Conservation (phyloP, 1,139 yeast species). For the Saccharomyces hybrid region DNA sequence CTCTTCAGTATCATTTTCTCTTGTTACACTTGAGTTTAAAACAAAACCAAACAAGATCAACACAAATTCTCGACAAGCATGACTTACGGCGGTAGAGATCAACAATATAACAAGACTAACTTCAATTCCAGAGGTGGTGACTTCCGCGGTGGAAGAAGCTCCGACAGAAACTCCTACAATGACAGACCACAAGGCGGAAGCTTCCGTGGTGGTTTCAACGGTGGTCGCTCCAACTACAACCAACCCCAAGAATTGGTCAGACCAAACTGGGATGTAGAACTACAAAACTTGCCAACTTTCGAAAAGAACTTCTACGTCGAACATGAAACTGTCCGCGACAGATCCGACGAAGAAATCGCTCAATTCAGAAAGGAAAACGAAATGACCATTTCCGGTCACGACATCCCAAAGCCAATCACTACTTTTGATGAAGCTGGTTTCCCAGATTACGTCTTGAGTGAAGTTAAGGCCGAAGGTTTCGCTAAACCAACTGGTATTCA, state of each 20-base stretch:
- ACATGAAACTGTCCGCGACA: conserved; percentile 64
- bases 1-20: neutral
- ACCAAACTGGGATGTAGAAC: conserved; percentile 64
- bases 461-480: conserved; percentile 88
- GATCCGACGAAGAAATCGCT: conserved; percentile 64
- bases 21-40: too few species aligned
- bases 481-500: conserved; percentile 92
- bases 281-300: conserved; percentile 71
- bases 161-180: conserved; percentile 35
- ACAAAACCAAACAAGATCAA: neutral
- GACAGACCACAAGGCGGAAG: conserved; percentile 12
- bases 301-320: conserved; percentile 93
- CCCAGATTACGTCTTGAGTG: conserved; percentile 85
- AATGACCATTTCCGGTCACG: conserved; percentile 76
- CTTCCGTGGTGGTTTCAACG: conserved; percentile 29
- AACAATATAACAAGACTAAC: conserved; percentile 30
- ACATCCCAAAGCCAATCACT: conserved; percentile 92
- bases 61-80: conserved; percentile 4
- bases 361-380: conserved; percentile 74
- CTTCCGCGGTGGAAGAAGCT: conserved; percentile 35
- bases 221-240: conserved; percentile 38
- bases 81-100: conserved; percentile 30
- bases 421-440: conserved; percentile 93
- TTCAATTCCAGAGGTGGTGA: conserved; percentile 34
- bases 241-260: conserved; percentile 41